A percentile compares a stretch with the other conserved stretches of the same genome.
These are phyloP conservation scores for Sugiyamaella smithiae DNA, from an alignment of 805 yeast species.

Conservation along the genomic window DNA sequence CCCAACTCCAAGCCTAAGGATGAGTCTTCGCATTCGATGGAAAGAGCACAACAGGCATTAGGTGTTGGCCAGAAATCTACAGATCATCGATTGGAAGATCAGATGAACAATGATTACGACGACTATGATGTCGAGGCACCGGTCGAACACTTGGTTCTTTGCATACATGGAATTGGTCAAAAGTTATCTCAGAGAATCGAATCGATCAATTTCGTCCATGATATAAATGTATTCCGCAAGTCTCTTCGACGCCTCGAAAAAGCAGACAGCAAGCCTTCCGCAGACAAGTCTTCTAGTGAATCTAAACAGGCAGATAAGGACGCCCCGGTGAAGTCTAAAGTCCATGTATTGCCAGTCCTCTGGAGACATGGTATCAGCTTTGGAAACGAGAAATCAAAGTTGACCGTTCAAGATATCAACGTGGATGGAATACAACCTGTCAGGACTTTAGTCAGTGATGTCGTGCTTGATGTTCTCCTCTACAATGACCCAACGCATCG, in stretches of 20 bases:
- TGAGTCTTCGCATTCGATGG: conserved; percentile 4
- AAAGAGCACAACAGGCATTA: background rate
- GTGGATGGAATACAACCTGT: conserved; percentile 70
- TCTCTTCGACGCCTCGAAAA: conserved; percentile 12
- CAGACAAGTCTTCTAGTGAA: conserved; percentile 1
- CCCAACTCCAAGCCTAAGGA: background rate
- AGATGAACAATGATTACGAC: conserved; percentile 31
- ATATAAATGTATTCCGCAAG: conserved; percentile 57
- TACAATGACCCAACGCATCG: conserved; percentile 68
- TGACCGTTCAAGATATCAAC: conserved; percentile 61
- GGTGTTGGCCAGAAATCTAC: background rate
- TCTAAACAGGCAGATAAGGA: background rate
- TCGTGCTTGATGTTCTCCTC: conserved; percentile 75
- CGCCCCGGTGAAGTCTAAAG: conserved; percentile 38
- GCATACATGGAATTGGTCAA: conserved; percentile 96
- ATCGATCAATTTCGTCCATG: conserved; percentile 82
- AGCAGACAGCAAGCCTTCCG: conserved; percentile 8
- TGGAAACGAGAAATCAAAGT: conserved; percentile 21
- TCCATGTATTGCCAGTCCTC: conserved; percentile 85
- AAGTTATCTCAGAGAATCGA: conserved; percentile 73
- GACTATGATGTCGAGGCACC: conserved; percentile 7
- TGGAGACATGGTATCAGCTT: conserved; percentile 69
- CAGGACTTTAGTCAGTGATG: conserved; percentile 78
- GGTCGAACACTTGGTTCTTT: conserved; percentile 70
- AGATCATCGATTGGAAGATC: conserved; percentile 19